Evolutionary conservation across 371 early-diverging fungal genomes (phyloP).

Genomic region (Lichtheimia ramosa): DNA sequence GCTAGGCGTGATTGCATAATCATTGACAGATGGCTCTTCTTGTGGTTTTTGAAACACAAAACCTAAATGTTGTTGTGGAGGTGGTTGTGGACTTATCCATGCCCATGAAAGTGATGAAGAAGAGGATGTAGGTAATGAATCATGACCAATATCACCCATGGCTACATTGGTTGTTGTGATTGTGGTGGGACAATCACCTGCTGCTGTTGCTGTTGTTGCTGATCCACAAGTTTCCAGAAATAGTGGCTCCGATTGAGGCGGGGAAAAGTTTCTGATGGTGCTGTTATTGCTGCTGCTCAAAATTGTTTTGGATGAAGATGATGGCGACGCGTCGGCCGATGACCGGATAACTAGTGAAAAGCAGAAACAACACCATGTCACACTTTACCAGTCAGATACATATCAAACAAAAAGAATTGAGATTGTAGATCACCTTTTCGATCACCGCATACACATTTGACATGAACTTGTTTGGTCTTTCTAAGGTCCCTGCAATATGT

Average conservation of each 20-base stretch:
- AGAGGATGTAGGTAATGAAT: background rate
- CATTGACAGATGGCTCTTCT: background rate
- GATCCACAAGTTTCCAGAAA: constrained; percentile 9
- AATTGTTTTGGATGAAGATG: background rate
- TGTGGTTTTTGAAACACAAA: constrained; percentile 20
- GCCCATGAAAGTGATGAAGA: constrained; percentile 22
- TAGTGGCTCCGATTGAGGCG: constrained; percentile 1
- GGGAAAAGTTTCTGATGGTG: background rate
- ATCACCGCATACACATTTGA: constrained; percentile 27
- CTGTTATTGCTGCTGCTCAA: background rate
- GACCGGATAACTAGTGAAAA: no score
- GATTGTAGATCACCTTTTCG: constrained; percentile 3
- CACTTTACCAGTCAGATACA: background rate
- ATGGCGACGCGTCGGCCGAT: background rate
- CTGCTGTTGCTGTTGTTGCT: background rate
- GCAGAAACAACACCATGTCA: background rate
- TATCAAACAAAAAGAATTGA: background rate
- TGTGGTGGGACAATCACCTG: constrained; percentile 8
- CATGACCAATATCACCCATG: background rate
- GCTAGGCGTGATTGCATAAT: background rate
- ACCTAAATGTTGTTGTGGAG: constrained; percentile 12
- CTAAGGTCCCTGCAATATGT: constrained; percentile 26
- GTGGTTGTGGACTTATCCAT: constrained; percentile 23
- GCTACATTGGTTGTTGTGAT: background rate
- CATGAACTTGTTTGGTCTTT: constrained; percentile 28